These are phyloP conservation scores for Amphirosellinia nigrospora DNA, from an alignment of 495 filamentous ascomycete genomes.

Conservation along the genomic window DNA sequence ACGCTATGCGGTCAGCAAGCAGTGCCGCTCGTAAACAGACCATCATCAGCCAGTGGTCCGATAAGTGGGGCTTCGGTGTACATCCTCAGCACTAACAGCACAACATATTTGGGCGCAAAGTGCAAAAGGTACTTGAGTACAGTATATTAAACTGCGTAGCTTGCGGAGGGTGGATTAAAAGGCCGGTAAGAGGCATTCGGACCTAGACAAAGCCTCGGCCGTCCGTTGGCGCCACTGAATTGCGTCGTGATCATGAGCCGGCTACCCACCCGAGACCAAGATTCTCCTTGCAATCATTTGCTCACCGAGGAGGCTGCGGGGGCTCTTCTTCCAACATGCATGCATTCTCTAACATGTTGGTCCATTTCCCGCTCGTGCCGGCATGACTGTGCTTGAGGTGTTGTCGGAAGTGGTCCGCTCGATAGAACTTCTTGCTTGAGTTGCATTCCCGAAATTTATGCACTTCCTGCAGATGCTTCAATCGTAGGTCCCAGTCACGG, in stretches of 20 bases:
- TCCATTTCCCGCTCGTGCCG: conserved; percentile 98
- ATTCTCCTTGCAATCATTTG: conserved; percentile 24
- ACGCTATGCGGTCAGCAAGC: conserved; percentile 34
- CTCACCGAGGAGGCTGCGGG: conserved; percentile 39
- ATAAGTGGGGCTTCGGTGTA: conserved; percentile 14
- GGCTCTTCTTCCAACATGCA: conserved; percentile 90
- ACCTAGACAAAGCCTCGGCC: neutral
- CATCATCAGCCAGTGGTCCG: conserved; percentile 29
- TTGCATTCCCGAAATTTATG: conserved; percentile 99
- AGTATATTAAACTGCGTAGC: neutral
- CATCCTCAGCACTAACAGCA: conserved; percentile 8
- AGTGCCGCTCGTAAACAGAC: conserved; percentile 37
- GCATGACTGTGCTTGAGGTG: conserved; percentile 98
- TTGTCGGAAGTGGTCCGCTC: conserved; percentile 97
- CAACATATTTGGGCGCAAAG: conserved; percentile 18
- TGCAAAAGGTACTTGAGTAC: conserved; percentile 12
- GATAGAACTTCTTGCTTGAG: conserved; percentile 96
- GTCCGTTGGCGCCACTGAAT: neutral
- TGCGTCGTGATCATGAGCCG: neutral
- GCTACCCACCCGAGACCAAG: conserved; percentile 28
- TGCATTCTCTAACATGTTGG: conserved; percentile 94
- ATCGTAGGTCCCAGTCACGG: conserved; percentile 80
- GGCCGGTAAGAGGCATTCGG: conserved; percentile 4
- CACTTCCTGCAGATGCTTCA: conserved; percentile 83
- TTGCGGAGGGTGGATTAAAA: neutral